Percentiles rank a stretch among this genome's conserved stretches.
Conservation (phyloP, 2,329 filamentous ascomycete species). For the Stagonosporopsis cucurbitacearum region DNA sequence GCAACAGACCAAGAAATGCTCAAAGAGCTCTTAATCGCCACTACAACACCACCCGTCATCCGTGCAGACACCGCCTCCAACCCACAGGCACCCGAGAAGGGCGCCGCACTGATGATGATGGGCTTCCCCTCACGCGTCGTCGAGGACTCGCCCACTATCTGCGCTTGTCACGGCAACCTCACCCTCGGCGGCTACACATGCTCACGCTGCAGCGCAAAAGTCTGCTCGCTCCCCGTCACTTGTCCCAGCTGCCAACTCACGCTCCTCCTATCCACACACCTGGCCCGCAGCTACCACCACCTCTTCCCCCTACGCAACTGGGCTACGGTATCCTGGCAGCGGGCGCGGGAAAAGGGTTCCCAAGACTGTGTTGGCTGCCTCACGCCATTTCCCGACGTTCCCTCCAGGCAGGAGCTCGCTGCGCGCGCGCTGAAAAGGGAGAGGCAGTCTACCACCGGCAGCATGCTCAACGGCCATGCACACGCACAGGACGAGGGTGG, state of each 20-base stretch:
- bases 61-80: slow-evolving; percentile 58
- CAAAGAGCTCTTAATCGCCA: slow-evolving; percentile 83
- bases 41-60: slow-evolving; percentile 88
- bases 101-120: slow-evolving; percentile 84
- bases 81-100: slow-evolving; percentile 46
- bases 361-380: slow-evolving; percentile 80
- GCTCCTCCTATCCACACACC: slow-evolving; percentile 82
- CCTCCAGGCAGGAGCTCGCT: slow-evolving; percentile 19
- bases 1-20: slow-evolving; percentile 88
- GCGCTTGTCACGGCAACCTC: slow-evolving; percentile 87
- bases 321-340: slow-evolving; percentile 84
- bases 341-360: slow-evolving; percentile 59
- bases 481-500: slow-evolving; percentile 1
- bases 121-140: slow-evolving; percentile 90
- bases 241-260: slow-evolving; percentile 92
- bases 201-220: slow-evolving; percentile 85
- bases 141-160: slow-evolving; percentile 75
- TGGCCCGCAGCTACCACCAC: slow-evolving; percentile 50
- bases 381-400: slow-evolving; percentile 66
- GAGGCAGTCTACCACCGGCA: slow-evolving; percentile 21
- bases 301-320: slow-evolving; percentile 73
- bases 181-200: slow-evolving; percentile 87
- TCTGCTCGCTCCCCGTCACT: slow-evolving; percentile 87
- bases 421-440: slow-evolving; percentile 18
- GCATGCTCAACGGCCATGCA: slow-evolving; percentile 7